Base-by-base conservation (phyloP, 352 stramenopile genomes). In the Globisporangium lucens region DNA sequence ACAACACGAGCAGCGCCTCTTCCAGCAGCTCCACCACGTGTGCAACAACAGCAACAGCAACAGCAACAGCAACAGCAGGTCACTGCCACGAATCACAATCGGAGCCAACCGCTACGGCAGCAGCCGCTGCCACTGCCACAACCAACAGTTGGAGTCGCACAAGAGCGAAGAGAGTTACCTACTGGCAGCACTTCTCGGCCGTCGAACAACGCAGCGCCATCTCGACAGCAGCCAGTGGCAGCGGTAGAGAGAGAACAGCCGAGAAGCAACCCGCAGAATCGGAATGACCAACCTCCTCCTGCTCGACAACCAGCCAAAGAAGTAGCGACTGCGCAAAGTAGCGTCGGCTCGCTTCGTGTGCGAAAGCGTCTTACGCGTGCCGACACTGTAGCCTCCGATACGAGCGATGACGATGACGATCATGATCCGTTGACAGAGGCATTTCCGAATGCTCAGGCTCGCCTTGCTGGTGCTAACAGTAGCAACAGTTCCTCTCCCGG, bases 101-200 rank as follows among this genome's bases (percentile, higher is more conserved):
- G 64, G 46, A 58, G 13, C 8, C 35, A 58, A 20, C 4, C 38
- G 3, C 24, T 7, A 24, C 69, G 72, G 53, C n/a, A 68, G n/a
- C 36, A 36, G 22, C 69, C 72, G 33, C 30, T 69, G 12, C 20
- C 30, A 53, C 13, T 1, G n/a, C 35, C 62, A 67, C 6, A 33
- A 33, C 30, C 30, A 33, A 33, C 38, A 64, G 33, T 29, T 49
- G 30, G 10, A 35, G n/a, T 27, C 12, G 0, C n/a, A 29, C 30
- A 29, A 41, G 56, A 49, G 10, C 41, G 10, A 2, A 49, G 56
- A 29, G 33, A 49, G n/a, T 13, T 5, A 20, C 4, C 7, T 12
- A 10, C n/a, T 6, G 35, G 10, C 5, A 49, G 1, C 13, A 49
- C 20, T 13, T 20, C 33, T 1, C 10, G n/a, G 24, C 33, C 3